phyloP scores from a whole-genome alignment of 768 basidiomycete species.

The Calocybe indica region DNA sequence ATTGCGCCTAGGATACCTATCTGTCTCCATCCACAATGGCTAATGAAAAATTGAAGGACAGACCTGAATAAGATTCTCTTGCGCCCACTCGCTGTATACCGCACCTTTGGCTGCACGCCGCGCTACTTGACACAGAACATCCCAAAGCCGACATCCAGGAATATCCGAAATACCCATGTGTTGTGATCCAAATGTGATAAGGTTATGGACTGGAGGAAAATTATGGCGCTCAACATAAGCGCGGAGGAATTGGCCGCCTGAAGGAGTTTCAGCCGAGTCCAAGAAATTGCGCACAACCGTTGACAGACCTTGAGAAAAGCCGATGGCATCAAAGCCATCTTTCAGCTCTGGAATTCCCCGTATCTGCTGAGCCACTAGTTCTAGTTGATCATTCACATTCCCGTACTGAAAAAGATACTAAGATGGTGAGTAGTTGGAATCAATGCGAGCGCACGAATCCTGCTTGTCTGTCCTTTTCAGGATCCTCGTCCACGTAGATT shows the following conservation, averaged over 20 bases:
- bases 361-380: conserved; percentile 59
- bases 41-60: not conserved
- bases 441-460: conserved; percentile 54
- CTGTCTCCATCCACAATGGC: not conserved
- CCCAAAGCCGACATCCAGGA: conserved; percentile 55
- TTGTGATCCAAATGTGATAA: conserved; percentile 84
- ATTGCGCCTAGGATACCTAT: conserved; percentile 59
- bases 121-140: conserved; percentile 66
- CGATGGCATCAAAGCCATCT: conserved; percentile 78
- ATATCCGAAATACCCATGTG: conserved; percentile 84
- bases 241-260: conserved; percentile 83
- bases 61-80: conserved; percentile 71
- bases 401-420: conserved; percentile 51
- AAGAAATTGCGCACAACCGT: conserved; percentile 1
- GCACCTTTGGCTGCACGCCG: conserved; percentile 54
- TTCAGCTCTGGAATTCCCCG: conserved; percentile 55
- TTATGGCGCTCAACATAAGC: conserved; percentile 78
- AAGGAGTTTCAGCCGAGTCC: not conserved
- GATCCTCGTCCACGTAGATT: conserved; percentile 58
- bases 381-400: conserved; percentile 67
- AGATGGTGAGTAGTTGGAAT: not conserved
- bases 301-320: conserved; percentile 72
- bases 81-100: conserved; percentile 73
- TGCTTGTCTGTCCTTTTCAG: conserved; percentile 59
- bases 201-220: conserved; percentile 66